Base-by-base conservation (phyloP, 139 green algal genomes). In the Closterium sp. region DNA sequence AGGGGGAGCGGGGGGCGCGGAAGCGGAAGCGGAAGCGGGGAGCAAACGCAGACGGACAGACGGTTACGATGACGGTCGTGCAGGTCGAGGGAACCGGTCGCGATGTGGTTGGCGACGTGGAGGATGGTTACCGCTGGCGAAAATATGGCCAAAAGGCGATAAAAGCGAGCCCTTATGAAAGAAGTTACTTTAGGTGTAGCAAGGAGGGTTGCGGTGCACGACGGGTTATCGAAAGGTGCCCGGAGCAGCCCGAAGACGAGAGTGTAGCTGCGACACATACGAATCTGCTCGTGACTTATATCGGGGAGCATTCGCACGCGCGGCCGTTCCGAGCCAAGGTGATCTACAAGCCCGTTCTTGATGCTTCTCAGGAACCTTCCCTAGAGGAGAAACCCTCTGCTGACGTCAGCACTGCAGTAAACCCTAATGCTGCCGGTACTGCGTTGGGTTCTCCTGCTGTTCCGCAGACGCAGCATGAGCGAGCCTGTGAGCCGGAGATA, bases 71-170 rank as follows among this genome's bases (percentile, higher is more conserved):
- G 55, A 76, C 55, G 16, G 55, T 76, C 55, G 55, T 76, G 55
- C 55, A 76, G 16, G 55, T 76, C 2, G 55, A 76, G 55, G 55
- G 55, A 76, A 76, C 55, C 16, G 55, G 55, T 19, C 55, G 55
- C 16, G 55, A 76, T 76, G 55, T 76, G 55, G 55, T 76, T 76
- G 55, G 85, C 33, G 35, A 84, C 34, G 33, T 66, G 31, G 89
- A 90, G 34, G 93, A 98, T 86, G 97, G 97, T 1, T 98, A 97
- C 90, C 96, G 97, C 76, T 98, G 97, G 97, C 94, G 97, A 30
- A 98, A 98, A 95, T 99, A 99, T 91, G 97, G 97, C 0, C 97
- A 99, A 96, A 99, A 99, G 95, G 92, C 95, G 16, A 97, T 99
- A 32, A 98, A 98, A 94, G 96, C 96, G 88, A 98, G 96, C 91